Conservation (phyloP, 2,329 filamentous ascomycete genomes). For the Pseudogymnoascus sp. region DNA sequence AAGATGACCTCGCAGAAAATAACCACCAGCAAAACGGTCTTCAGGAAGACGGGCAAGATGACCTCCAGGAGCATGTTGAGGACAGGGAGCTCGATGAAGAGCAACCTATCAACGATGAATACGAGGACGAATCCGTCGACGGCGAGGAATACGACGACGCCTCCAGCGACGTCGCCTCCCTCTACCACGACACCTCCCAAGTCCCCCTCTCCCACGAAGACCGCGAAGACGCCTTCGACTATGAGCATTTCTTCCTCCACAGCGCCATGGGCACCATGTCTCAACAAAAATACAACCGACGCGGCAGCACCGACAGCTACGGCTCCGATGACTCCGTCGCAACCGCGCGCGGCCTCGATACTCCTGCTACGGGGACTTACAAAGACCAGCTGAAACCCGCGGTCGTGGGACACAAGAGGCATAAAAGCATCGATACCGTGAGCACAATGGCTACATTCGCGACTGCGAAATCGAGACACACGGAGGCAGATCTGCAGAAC, state of each 20-base stretch:
- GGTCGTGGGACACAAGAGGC: constrained; percentile 38
- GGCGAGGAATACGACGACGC: constrained; percentile 34
- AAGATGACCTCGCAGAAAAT: neutral
- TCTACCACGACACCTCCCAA: constrained; percentile 56
- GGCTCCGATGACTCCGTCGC: constrained; percentile 56
- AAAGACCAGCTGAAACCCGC: constrained; percentile 15
- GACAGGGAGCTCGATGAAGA: neutral
- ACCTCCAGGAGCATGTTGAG: constrained; percentile 7
- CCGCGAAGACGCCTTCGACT: constrained; percentile 90
- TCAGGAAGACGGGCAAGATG: neutral
- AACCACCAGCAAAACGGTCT: neutral
- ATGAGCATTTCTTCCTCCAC: constrained; percentile 91
- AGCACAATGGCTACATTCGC: constrained; percentile 58
- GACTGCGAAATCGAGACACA: constrained; percentile 39
- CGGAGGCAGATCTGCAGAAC: constrained; percentile 35
- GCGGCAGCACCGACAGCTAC: constrained; percentile 47
- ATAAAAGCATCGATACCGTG: constrained; percentile 51
- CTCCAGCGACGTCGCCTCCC: constrained; percentile 55
- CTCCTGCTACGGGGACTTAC: constrained; percentile 17
- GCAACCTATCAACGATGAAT: constrained; percentile 17
- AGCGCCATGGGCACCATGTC: constrained; percentile 79
- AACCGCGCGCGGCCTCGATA: constrained; percentile 49
- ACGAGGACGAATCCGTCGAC: constrained; percentile 31
- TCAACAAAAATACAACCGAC: constrained; percentile 41
- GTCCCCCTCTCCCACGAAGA: constrained; percentile 77